Evolutionary conservation across 2,329 filamentous ascomycete genomes (phyloP).

Genomic region (Aspergillus clavatus): DNA sequence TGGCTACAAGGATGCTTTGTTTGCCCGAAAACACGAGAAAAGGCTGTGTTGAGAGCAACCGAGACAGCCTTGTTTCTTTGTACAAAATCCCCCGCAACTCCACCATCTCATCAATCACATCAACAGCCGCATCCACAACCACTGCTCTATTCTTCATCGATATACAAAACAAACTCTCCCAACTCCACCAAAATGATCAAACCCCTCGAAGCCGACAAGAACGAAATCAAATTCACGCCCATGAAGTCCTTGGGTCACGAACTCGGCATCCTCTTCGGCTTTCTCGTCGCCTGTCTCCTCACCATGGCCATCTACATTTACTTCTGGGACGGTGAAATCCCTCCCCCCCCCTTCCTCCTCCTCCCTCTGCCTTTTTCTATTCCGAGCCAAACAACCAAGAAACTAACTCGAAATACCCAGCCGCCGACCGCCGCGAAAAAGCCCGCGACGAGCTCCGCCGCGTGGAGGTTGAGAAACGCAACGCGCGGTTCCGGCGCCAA

Average conservation of each 20-base stretch:
- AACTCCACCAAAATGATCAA: conserved; percentile 8
- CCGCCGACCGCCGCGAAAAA: conserved; percentile 28
- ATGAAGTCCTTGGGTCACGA: conserved; percentile 31
- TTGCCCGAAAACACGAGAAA: no score
- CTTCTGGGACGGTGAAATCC: conserved; percentile 33
- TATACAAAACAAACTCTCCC: neutral
- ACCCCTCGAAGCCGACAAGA: conserved; percentile 2
- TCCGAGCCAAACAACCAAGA: no score
- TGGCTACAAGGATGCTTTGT: no score
- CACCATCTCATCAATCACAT: no score
- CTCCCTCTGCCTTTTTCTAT: no score
- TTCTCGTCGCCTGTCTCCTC: conserved; percentile 29
- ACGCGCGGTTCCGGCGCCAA: conserved; percentile 18
- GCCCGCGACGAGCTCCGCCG: conserved; percentile 14
- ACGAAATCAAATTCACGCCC: conserved; percentile 26
- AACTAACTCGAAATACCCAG: no score
- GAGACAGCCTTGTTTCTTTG: no score
- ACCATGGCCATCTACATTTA: conserved; percentile 32
- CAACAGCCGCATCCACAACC: neutral
- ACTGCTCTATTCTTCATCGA: neutral
- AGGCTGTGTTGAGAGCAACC: no score
- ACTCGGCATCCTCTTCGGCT: conserved; percentile 38
- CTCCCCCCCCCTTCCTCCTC: neutral
- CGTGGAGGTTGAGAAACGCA: conserved; percentile 8
- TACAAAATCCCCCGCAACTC: no score